These are phyloP conservation scores for Chrysanthemum lavandulifolium DNA, from an alignment of 129 eudicot genomes.

Conservation along the genomic window DNA sequence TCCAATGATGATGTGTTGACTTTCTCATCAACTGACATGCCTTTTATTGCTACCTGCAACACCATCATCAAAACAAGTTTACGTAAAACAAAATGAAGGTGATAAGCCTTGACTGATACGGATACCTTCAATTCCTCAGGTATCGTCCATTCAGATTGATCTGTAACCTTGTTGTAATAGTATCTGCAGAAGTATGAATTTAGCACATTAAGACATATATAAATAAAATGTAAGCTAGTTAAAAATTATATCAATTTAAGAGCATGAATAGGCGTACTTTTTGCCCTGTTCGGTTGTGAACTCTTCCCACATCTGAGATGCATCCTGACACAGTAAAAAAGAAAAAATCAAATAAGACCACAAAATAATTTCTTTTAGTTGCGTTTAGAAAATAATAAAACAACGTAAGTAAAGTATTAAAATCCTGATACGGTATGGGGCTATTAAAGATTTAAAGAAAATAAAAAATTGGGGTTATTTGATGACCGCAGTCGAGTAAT, in stretches of 20 bases:
- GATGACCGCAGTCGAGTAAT: too few species aligned
- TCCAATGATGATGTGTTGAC: too few species aligned
- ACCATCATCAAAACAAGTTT: conserved; percentile 13
- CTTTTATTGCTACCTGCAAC: conserved; percentile 78
- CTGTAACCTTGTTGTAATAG: conserved; percentile 84
- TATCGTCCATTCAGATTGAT: conserved; percentile 90
- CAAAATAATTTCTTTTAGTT: too few species aligned
- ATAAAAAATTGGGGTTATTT: too few species aligned
- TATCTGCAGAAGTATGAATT: conserved; percentile 51
- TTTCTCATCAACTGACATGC: too few species aligned
- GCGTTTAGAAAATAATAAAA: too few species aligned
- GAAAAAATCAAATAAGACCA: background rate
- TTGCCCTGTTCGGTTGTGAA: conserved; percentile 93
- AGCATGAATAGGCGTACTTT: conserved; percentile 48
- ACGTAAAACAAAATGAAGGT: background rate
- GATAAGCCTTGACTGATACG: conserved; percentile 39
- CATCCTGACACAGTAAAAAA: conserved; percentile 65
- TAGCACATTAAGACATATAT: background rate
- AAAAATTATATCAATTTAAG: background rate
- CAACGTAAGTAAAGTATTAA: too few species aligned
- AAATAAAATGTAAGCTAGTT: background rate
- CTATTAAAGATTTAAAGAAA: too few species aligned
- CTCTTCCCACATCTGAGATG: conserved; percentile 98
- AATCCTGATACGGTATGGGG: too few species aligned
- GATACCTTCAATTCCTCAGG: conserved; percentile 94